Percentiles rank a stretch among this genome's conserved stretches.
phyloP scores from a whole-genome alignment of 306 rosid genomes.

The Vicia faba region DNA sequence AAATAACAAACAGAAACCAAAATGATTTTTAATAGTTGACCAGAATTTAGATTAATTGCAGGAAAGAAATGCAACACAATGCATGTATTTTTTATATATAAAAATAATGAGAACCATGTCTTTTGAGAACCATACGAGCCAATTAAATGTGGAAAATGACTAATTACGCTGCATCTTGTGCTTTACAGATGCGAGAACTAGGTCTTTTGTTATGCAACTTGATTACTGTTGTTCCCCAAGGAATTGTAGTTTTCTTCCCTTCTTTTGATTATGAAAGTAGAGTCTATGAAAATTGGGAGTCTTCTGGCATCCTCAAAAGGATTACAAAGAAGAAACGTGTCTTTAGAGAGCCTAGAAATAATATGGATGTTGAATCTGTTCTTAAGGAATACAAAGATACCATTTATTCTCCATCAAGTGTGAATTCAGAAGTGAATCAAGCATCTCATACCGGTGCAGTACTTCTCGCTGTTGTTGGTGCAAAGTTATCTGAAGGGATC shows the following conservation, averaged over 20 bases:
- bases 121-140: not conserved
- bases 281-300: slow-evolving; percentile 74
- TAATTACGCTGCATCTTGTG: slow-evolving; percentile 39
- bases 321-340: slow-evolving; percentile 73
- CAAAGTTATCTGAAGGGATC: slow-evolving; percentile 95
- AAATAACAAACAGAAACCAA: not conserved
- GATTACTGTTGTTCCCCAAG: slow-evolving; percentile 77
- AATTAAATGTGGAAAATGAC: slow-evolving; percentile 7
- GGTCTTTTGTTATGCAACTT: slow-evolving; percentile 85
- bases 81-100: not conserved
- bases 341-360: slow-evolving; percentile 91
- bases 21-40: not conserved
- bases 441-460: slow-evolving; percentile 66
- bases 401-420: slow-evolving; percentile 46
- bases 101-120: not conserved
- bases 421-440: slow-evolving; percentile 49
- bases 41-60: not conserved
- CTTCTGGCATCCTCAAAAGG: slow-evolving; percentile 81
- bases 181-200: slow-evolving; percentile 74
- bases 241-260: slow-evolving; percentile 92
- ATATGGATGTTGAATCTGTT: slow-evolving; percentile 77
- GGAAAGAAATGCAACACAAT: not conserved
- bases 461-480: slow-evolving; percentile 92
- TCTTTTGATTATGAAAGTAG: slow-evolving; percentile 87
- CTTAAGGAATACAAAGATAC: slow-evolving; percentile 78